Percentiles rank a stretch among this genome's conserved stretches.
These are phyloP conservation scores for Chytridium lagenaria DNA, from an alignment of 371 early-diverging fungal genomes.

Conservation along the genomic window DNA sequence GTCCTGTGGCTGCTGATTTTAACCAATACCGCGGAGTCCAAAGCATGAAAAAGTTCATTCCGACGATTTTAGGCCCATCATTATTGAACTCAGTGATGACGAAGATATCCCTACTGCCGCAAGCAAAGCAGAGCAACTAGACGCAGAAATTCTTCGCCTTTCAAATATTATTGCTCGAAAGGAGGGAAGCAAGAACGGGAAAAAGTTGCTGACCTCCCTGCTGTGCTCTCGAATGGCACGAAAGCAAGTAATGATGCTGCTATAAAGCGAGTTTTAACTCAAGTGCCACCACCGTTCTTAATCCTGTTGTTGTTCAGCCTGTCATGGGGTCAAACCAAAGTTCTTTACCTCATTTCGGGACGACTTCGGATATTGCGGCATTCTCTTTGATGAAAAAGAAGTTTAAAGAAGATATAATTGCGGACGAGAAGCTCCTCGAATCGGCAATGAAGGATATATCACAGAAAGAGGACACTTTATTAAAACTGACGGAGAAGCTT, in stretches of 20 bases:
- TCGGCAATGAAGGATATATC: constrained; percentile 1
- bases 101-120: neutral
- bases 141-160: neutral
- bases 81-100: constrained; percentile 18
- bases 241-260: too few relatives aligned
- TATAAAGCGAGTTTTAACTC: too few relatives aligned
- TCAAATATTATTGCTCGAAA: neutral
- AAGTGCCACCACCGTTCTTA: too few relatives aligned
- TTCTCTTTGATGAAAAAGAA: neutral
- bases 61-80: constrained; percentile 10
- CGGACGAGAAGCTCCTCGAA: neutral
- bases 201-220: too few relatives aligned
- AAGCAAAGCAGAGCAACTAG: neutral
- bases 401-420: neutral
- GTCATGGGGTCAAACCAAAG: neutral
- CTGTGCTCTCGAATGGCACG: too few relatives aligned
- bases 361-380: neutral
- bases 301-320: neutral
- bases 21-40: neutral
- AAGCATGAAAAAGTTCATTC: constrained; percentile 10
- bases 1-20: neutral
- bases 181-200: too few relatives aligned
- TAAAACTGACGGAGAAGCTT: neutral
- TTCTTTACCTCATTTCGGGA: neutral
- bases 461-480: neutral